phyloP scores from a whole-genome alignment of 2,329 filamentous ascomycete species.

The Cordyceps cicadae region DNA sequence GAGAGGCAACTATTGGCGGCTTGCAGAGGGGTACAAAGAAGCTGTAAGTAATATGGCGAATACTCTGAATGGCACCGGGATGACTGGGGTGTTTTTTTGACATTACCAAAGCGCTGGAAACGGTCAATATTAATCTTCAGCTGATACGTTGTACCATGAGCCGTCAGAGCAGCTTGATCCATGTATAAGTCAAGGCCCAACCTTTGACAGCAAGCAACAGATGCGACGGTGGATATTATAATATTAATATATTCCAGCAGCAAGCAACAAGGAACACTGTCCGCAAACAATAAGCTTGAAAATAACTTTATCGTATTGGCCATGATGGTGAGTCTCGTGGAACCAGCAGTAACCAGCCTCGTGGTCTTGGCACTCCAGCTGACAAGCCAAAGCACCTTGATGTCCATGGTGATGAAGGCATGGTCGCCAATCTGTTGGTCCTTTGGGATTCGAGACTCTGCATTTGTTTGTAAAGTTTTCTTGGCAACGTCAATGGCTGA shows the following conservation, averaged over 20 bases:
- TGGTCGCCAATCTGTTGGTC: neutral
- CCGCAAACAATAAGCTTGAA: neutral
- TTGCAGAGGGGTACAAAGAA: neutral
- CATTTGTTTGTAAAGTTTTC: neutral
- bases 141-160: no score
- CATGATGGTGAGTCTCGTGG: neutral
- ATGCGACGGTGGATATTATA: neutral
- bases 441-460: neutral
- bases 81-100: no score
- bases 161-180: no score
- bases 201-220: neutral
- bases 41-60: neutral
- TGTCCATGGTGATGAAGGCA: neutral
- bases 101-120: no score
- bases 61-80: neutral
- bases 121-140: no score
- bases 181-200: no score
- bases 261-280: neutral
- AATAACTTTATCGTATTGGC: conserved; percentile 3
- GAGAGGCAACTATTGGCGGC: neutral
- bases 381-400: conserved; percentile 10
- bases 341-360: neutral
- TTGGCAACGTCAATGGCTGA: conserved; percentile 2
- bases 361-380: conserved; percentile 3
- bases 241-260: neutral